Base-by-base conservation (phyloP, 2,329 filamentous ascomycete species). In the Paraphoma chrysanthemicola region DNA sequence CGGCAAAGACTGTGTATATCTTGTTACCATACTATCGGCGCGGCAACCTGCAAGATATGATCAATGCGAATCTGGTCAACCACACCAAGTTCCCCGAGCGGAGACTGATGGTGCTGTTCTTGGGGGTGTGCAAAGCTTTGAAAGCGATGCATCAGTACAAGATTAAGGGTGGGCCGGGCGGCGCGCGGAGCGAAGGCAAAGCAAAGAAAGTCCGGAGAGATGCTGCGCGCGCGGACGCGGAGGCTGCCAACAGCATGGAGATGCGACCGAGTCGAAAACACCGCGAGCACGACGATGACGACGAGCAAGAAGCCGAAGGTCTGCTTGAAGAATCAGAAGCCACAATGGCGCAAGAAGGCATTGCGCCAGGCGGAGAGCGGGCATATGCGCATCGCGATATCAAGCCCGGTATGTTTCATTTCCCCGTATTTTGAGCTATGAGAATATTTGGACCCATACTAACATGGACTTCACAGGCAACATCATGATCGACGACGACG, bases 31-130 rank as follows among this genome's bases (percentile, higher is more conserved):
- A 98, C 81, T 99, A 97, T 81, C 85, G 93, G 69, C 85, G 94
- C 64, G 95, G 95, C 12, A 99, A 99, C 77, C 84, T 99, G 38
- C 95, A 99, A 80, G 95, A 99, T 79, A 90, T 96, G 74, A 98
- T 99, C 82, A 99, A 99, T 78, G 94, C 95, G 62, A 99, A 99
- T 78, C 82, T 98, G 52, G 94, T 99, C 77, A 98, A 98, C 78
- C 92, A 96, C 75, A 91, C 91, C 38, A 85, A 85, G 49, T 98
- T 99, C 70, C 93, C 94, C 0, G 94, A 98, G 80, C 86, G 88
- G 74, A 85, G 89, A 68, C 82, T 99, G 60, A 94, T 98, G 93
- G 83, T 89, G 56, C 79, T 99, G 57, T 97, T 99, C 76, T 81
- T 97, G 42, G 95, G 95, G 14, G 93, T 99, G 2, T 97, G 94